phyloP scores from a whole-genome alignment of 176 grass and related monocot genomes.

The Cenchrus americanus region DNA sequence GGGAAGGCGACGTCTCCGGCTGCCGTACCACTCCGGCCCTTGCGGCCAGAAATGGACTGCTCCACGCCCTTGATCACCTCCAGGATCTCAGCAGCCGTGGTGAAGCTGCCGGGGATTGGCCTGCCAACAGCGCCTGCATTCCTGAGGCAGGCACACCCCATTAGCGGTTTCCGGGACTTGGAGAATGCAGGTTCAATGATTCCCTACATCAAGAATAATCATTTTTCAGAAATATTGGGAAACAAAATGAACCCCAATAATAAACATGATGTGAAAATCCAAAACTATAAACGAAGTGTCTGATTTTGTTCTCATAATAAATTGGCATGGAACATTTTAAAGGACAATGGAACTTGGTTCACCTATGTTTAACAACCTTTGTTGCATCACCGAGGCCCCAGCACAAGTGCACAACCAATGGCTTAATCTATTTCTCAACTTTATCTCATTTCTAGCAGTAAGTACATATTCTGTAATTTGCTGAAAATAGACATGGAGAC shows the following conservation, averaged over 20 bases:
- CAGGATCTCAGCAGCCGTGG: slow-evolving; percentile 58
- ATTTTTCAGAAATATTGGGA: background rate
- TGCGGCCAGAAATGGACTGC: slow-evolving; percentile 63
- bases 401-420: background rate
- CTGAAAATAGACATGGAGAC: background rate
- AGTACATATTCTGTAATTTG: background rate
- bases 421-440: background rate
- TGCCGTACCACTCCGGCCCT: slow-evolving; percentile 85
- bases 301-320: background rate
- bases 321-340: background rate
- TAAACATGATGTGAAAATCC: background rate
- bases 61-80: slow-evolving; percentile 90
- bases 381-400: slow-evolving; percentile 1
- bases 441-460: background rate
- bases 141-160: slow-evolving; percentile 56
- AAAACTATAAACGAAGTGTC: background rate
- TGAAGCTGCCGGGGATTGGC: slow-evolving; percentile 55
- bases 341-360: background rate
- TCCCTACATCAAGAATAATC: slow-evolving; percentile 55
- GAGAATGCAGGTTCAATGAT: slow-evolving; percentile 83
- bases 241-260: background rate
- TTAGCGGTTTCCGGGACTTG: slow-evolving; percentile 53
- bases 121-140: slow-evolving; percentile 12
- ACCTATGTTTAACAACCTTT: background rate
- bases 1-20: slow-evolving; percentile 95